phyloP scores from a whole-genome alignment of 768 basidiomycete species.

The Neoboletus magnificus region DNA sequence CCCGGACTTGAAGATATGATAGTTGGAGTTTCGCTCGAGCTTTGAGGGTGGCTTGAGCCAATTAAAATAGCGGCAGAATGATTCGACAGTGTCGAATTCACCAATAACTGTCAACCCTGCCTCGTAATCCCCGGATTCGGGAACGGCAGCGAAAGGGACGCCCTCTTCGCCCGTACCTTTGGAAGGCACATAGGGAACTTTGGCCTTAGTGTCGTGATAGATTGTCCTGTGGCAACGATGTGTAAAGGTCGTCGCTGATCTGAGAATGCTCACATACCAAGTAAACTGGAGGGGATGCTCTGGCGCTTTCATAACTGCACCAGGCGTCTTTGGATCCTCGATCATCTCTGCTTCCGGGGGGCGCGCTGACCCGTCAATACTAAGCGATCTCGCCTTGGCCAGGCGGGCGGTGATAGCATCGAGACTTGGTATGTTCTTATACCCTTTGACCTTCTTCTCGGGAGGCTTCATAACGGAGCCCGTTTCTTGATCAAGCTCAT shows the following conservation, averaged over 20 bases:
- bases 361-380: conserved; percentile 55
- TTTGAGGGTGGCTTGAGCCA: conserved; percentile 91
- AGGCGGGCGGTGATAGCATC: conserved; percentile 82
- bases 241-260: neutral
- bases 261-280: conserved; percentile 48
- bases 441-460: conserved; percentile 53
- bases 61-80: conserved; percentile 89
- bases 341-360: conserved; percentile 77
- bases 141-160: conserved; percentile 38
- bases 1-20: conserved; percentile 91
- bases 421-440: conserved; percentile 85
- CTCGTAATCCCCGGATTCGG: conserved; percentile 77
- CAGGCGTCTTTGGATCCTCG: conserved; percentile 81
- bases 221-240: conserved; percentile 61
- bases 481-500: conserved; percentile 59
- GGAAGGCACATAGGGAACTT: conserved; percentile 39
- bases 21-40: conserved; percentile 87
- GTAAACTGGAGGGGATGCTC: conserved; percentile 84
- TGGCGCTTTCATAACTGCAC: conserved; percentile 59
- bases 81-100: conserved; percentile 87
- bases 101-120: conserved; percentile 84
- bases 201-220: conserved; percentile 84
- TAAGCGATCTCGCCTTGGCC: conserved; percentile 64
- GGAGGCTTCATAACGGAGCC: conserved; percentile 21
- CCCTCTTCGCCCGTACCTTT: conserved; percentile 25